These are phyloP conservation scores for Claviceps quebecensis DNA, from an alignment of 2,329 filamentous ascomycete species.

Conservation along the genomic window DNA sequence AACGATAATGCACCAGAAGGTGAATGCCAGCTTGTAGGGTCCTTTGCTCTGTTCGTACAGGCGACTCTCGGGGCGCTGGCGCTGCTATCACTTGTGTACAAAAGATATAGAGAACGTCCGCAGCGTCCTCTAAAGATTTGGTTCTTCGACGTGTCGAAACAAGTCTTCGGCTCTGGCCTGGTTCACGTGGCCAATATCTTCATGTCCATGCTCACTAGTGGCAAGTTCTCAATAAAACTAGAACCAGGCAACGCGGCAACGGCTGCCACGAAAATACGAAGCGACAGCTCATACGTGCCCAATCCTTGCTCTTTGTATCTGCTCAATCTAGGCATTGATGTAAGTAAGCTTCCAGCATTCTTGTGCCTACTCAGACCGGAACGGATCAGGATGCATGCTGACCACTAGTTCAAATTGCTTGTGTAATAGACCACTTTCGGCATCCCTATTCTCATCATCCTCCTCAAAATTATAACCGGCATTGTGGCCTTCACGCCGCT, in stretches of 20 bases:
- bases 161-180: slow-evolving; percentile 85
- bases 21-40: slow-evolving; percentile 76
- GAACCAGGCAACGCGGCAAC: slow-evolving; percentile 25
- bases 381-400: neutral
- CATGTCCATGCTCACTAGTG: slow-evolving; percentile 91
- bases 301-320: slow-evolving; percentile 97
- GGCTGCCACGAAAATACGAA: slow-evolving; percentile 23
- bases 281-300: slow-evolving; percentile 48
- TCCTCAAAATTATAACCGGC: slow-evolving; percentile 64
- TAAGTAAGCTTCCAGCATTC: slow-evolving; percentile 34
- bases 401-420: neutral
- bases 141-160: slow-evolving; percentile 96
- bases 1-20: slow-evolving; percentile 39
- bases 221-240: slow-evolving; percentile 57
- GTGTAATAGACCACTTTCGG: slow-evolving; percentile 64
- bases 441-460: slow-evolving; percentile 84
- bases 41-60: slow-evolving; percentile 86
- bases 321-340: slow-evolving; percentile 87
- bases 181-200: slow-evolving; percentile 87
- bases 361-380: neutral
- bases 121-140: slow-evolving; percentile 91
- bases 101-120: slow-evolving; percentile 81
- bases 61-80: slow-evolving; percentile 72
- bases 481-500: slow-evolving; percentile 62
- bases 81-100: slow-evolving; percentile 76